These are phyloP conservation scores for Lichtheimia hyalospora DNA, from an alignment of 371 early-diverging fungal species.

Conservation along the genomic window DNA sequence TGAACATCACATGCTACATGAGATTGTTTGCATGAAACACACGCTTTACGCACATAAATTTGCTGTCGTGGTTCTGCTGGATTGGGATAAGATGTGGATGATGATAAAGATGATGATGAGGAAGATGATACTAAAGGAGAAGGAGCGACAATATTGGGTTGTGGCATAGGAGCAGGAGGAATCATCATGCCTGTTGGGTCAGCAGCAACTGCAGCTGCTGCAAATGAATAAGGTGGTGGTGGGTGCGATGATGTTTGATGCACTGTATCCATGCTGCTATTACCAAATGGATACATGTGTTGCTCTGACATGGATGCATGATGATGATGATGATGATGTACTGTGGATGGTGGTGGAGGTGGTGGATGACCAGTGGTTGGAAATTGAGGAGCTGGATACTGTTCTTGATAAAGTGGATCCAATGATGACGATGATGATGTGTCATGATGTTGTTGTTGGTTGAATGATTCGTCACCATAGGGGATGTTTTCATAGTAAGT, in stretches of 20 bases:
- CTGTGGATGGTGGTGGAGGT: no score
- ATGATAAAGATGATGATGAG: slow-evolving; percentile 5
- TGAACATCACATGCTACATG: slow-evolving; percentile 61
- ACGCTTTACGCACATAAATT: slow-evolving; percentile 56
- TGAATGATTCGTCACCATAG: neutral
- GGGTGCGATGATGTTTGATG: neutral
- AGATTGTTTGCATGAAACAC: slow-evolving; percentile 53
- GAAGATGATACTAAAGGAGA: slow-evolving; percentile 8
- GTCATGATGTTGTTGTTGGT: neutral
- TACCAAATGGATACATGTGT: neutral
- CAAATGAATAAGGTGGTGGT: neutral
- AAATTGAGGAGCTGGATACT: neutral
- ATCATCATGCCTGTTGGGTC: neutral
- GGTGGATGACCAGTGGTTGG: neutral
- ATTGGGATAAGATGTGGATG: slow-evolving; percentile 5
- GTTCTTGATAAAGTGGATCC: neutral
- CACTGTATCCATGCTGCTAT: neutral
- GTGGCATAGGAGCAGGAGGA: neutral
- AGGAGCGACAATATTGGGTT: neutral
- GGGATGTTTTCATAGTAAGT: neutral
- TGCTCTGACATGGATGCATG: neutral
- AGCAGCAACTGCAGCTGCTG: neutral
- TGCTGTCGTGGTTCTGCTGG: slow-evolving; percentile 5
- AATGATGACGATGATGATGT: neutral
- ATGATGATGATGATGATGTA: no score